These are phyloP conservation scores for Pythium phragmitis DNA, from an alignment of 352 stramenopile species.

Conservation along the genomic window DNA sequence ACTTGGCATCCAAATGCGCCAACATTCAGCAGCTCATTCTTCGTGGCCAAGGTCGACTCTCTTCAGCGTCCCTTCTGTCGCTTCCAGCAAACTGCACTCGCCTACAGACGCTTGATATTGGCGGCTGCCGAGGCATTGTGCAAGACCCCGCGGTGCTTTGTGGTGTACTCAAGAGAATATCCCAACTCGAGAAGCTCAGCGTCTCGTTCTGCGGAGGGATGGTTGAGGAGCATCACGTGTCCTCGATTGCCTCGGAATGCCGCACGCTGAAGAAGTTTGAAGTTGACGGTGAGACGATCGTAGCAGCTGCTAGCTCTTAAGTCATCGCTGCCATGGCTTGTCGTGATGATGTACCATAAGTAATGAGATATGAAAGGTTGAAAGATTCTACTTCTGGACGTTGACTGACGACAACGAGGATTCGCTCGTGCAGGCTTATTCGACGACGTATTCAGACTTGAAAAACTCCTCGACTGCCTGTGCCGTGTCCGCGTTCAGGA, in stretches of 20 bases:
- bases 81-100: constrained; percentile 41
- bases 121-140: constrained; percentile 56
- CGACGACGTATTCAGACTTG: constrained; percentile 58
- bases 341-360: constrained; percentile 1
- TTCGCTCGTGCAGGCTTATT: constrained; percentile 22
- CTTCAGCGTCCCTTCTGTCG: constrained; percentile 34
- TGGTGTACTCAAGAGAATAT: constrained; percentile 43
- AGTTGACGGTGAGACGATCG: constrained; percentile 39
- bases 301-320: not conserved
- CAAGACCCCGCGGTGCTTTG: constrained; percentile 46
- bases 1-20: constrained; percentile 43
- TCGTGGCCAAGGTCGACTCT: constrained; percentile 55
- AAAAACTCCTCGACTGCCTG: constrained; percentile 76
- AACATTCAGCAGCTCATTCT: constrained; percentile 44
- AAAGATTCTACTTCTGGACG: not conserved
- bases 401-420: not conserved
- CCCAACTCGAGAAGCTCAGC: constrained; percentile 46
- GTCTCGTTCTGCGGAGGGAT: constrained; percentile 54
- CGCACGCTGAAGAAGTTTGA: constrained; percentile 55
- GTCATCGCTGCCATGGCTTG: not conserved
- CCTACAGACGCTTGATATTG: constrained; percentile 54
- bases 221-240: constrained; percentile 44
- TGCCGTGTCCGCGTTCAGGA: constrained; percentile 55
- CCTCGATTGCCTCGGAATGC: constrained; percentile 57
- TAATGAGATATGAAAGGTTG: not conserved